Base-by-base conservation (phyloP, 2,329 filamentous ascomycete species). In the Ophiosphaerella korrae region DNA sequence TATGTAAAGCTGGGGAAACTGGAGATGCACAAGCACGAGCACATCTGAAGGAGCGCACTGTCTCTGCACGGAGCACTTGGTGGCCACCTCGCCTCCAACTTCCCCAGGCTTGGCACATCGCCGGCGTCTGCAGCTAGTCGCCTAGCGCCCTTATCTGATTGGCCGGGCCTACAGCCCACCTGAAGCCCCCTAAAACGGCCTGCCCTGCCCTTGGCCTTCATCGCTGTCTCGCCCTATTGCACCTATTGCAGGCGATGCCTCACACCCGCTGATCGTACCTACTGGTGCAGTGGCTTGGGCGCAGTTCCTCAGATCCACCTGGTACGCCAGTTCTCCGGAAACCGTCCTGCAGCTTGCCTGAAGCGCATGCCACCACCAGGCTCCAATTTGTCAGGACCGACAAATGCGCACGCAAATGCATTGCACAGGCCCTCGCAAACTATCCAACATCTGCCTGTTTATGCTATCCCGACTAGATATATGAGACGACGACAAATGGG, bases 1-100 rank as follows among this genome's bases (percentile, higher is more conserved):
- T 21, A 21, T 45, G 23, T 50, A 60, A 66, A 62, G 53, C 62
- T 64, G 62, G 63, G 62, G 62, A 62, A 66, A 52, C 58, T 57
- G 53, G 51, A 55, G 43, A 51, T 37, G 44, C 26, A 11, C 7
- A 29, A 8, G 26, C 26, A 29, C 26, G 8, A 11, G 26, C 26
- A 29, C 26, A 29, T 29, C 11, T 29, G 26, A 29, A 29, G 26
- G 26, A 29, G 26, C 26, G 26, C 7, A 7, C 26, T 29, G 6
- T 11, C 26, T 3, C 7, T 29, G 26, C 7, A 29, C 26, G 26
- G 26, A 11, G 7, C 26, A 29, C 26, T 6, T 3, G 3, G 26
- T 29, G 26, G 38, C 29, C 36, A 14, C 40, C 47, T 42, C 53
- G 51, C 56, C 12, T 26, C 26, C 37, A 46, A 49, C 51, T 54